Conservation (phyloP, 2,329 filamentous ascomycete genomes). For the Didymella keratinophila region DNA sequence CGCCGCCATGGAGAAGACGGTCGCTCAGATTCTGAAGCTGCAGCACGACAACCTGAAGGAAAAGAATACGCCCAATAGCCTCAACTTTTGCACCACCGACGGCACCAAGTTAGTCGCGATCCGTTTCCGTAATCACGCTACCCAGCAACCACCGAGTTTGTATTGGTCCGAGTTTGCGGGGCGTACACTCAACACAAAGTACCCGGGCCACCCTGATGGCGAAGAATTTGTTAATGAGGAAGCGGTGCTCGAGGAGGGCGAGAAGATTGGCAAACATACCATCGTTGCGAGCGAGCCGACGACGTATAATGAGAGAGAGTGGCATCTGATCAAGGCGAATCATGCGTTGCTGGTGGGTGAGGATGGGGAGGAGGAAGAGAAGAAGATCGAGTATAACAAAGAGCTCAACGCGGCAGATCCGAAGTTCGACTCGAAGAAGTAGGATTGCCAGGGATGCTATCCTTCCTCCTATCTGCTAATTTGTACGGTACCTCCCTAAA, state of each 20-base stretch:
- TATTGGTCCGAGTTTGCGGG: constrained; percentile 62
- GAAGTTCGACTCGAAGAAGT: constrained; percentile 30
- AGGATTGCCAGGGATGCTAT: not conserved
- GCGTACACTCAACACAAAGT: constrained; percentile 62
- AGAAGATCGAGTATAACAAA: constrained; percentile 48
- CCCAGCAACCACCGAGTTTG: constrained; percentile 60
- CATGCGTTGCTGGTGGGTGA: constrained; percentile 55
- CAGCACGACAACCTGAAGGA: constrained; percentile 54
- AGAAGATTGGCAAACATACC: constrained; percentile 60
- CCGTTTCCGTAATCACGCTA: constrained; percentile 61
- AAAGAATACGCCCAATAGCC: constrained; percentile 55
- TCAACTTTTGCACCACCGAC: constrained; percentile 63
- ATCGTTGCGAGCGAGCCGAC: constrained; percentile 64
- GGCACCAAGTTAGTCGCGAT: constrained; percentile 59
- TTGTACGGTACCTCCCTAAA: no score
- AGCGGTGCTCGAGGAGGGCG: constrained; percentile 46
- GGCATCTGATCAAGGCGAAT: constrained; percentile 61
- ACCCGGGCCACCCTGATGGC: constrained; percentile 58
- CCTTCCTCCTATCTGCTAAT: no score
- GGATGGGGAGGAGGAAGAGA: constrained; percentile 49
- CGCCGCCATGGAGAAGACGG: constrained; percentile 56
- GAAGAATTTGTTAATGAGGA: constrained; percentile 45
- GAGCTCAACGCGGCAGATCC: constrained; percentile 53
- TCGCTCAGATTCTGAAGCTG: constrained; percentile 57
- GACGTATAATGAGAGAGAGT: constrained; percentile 61